phyloP scores from a whole-genome alignment of 352 stramenopile genomes.

The Phytophthora podocarpi region DNA sequence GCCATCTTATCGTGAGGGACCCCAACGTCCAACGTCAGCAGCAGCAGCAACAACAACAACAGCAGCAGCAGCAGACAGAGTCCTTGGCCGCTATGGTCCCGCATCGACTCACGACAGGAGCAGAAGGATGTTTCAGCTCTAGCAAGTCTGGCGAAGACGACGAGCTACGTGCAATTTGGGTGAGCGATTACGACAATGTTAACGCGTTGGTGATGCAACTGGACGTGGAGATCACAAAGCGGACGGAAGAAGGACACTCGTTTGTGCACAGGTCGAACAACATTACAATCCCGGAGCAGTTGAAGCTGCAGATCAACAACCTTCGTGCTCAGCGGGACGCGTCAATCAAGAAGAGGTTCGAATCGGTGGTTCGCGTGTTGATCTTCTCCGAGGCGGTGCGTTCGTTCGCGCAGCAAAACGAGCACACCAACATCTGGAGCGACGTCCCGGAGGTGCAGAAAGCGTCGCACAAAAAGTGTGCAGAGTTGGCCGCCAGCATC shows the following conservation, averaged over 20 bases:
- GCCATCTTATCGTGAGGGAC: conserved; percentile 30
- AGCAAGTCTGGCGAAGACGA: conserved; percentile 33
- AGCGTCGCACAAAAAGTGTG: conserved; percentile 53
- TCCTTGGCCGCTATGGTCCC: conserved; percentile 29
- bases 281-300: conserved; percentile 47
- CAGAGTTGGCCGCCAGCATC: conserved; percentile 39
- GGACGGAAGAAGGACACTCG: conserved; percentile 34
- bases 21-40: conserved; percentile 25
- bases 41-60: conserved; percentile 25
- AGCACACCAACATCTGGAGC: conserved; percentile 35
- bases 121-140: conserved; percentile 15
- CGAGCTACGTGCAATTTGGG: conserved; percentile 40
- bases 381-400: conserved; percentile 60
- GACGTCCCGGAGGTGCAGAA: conserved; percentile 55
- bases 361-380: conserved; percentile 54
- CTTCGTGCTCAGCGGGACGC: conserved; percentile 35
- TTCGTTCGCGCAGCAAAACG: conserved; percentile 37
- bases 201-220: conserved; percentile 40
- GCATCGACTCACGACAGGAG: conserved; percentile 5
- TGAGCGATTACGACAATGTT: conserved; percentile 45
- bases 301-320: conserved; percentile 49
- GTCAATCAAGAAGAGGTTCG: conserved; percentile 42
- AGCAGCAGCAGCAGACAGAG: conserved; percentile 14
- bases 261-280: conserved; percentile 51
- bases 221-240: conserved; percentile 30